These are phyloP conservation scores for Triangularia setosa DNA, from an alignment of 2,329 filamentous ascomycete genomes.

Conservation along the genomic window DNA sequence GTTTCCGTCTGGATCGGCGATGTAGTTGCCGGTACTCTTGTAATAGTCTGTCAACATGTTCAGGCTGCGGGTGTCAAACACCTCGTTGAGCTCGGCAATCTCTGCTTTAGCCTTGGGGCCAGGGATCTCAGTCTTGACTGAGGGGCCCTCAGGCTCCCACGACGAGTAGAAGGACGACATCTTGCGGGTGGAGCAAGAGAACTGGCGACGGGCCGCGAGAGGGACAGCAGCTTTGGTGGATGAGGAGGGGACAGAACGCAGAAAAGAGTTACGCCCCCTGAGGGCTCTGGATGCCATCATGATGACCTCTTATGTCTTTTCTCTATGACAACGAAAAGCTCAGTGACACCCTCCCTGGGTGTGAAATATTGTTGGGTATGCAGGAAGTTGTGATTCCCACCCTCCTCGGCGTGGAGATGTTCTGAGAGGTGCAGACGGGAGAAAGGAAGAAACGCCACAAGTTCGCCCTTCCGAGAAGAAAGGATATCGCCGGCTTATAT, in stretches of 20 bases:
- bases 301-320: background rate
- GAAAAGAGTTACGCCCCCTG: conserved; percentile 16
- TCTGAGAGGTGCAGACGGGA: conserved; percentile 3
- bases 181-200: conserved; percentile 25
- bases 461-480: background rate
- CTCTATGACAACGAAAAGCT: background rate
- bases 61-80: conserved; percentile 81
- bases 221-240: conserved; percentile 14
- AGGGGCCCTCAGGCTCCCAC: conserved; percentile 48
- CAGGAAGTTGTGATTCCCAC: background rate
- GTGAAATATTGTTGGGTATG: background rate
- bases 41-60: conserved; percentile 79
- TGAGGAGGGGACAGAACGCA: conserved; percentile 14
- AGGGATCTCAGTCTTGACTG: conserved; percentile 61
- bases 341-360: background rate
- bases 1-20: conserved; percentile 69
- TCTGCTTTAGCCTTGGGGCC: conserved; percentile 69
- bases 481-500: conserved; percentile 28
- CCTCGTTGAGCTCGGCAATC: conserved; percentile 66
- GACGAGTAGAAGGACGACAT: conserved; percentile 29
- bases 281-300: conserved; percentile 15
- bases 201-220: conserved; percentile 19
- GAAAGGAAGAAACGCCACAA: conserved; percentile 12
- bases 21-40: conserved; percentile 76
- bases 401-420: conserved; percentile 7